Base-by-base conservation (phyloP, 2,329 filamentous ascomycete genomes). In the Fusarium sambucinum region DNA sequence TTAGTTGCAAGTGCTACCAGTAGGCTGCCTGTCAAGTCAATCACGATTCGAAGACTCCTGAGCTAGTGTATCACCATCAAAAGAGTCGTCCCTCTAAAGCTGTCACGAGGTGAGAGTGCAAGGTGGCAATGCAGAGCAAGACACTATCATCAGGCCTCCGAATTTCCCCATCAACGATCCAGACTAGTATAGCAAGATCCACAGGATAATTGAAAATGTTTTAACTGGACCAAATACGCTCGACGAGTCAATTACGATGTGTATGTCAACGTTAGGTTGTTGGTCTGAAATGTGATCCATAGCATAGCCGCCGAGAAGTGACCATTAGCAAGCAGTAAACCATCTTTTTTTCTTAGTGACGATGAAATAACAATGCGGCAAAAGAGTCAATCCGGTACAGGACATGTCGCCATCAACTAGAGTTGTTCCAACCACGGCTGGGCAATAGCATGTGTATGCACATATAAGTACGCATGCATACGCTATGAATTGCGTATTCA, bases 161-260 rank as follows among this genome's bases (percentile, higher is more conserved):
- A 19, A 33, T 38, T 50, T n/a, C 32, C 23, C 47, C 27, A 50
- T 50, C 47, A 27, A 23, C 47, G 13, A 38, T 19, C 25, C 9
- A 50, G 13, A 27, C 21, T 37, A 47, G 17, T 12, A 17, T 38
- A 38, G 10, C 32, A n/a, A 50, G 47, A 17, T 35, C 32, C 47
- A 38, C 47, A 27, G 32, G 27, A 19, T 14, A 21, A 38, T 23
- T 25, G 33, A 19, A 27, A 50, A 16, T 25, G 17, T 27, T 50
- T 27, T 38, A 35, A 50, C 47, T 50, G 47, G 47, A 27, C 10
- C 9, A 27, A 50, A 21, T 50, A 50, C 47, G 47, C 21, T 19
- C 14, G 42, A 38, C 27, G 40, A 56, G 46, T 40, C 19, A 14
- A 9, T 38, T 40, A n/a, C 29, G 29, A 46, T 21, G 41, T 61